Conservation (phyloP, 2,329 filamentous ascomycete genomes). For the Aurifilum marmelostoma region DNA sequence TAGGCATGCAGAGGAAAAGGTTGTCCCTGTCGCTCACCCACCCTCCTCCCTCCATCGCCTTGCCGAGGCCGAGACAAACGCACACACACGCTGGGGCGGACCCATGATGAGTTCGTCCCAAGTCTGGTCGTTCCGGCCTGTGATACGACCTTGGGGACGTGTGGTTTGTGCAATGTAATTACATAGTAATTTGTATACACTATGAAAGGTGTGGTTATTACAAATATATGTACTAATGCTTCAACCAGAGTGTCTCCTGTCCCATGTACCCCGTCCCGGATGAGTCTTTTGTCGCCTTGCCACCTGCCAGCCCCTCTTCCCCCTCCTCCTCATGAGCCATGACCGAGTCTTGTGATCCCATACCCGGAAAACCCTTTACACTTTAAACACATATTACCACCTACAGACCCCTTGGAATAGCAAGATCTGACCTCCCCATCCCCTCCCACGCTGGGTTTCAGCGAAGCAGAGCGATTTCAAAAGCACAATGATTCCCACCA, state of each 20-base stretch:
- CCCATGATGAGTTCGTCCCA: background rate
- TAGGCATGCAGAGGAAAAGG: background rate
- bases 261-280: too few relatives aligned
- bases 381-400: background rate
- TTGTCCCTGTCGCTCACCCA: background rate
- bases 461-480: background rate
- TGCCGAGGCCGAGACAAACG: background rate
- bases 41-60: too few relatives aligned
- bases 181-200: background rate
- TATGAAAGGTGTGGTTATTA: too few relatives aligned
- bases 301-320: background rate
- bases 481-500: background rate
- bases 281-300: background rate
- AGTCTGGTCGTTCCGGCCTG: background rate
- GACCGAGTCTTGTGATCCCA: background rate
- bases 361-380: background rate
- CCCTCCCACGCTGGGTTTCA: background rate
- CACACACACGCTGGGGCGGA: too few relatives aligned
- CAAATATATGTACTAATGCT: slow-evolving; percentile 21
- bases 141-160: slow-evolving; percentile 18
- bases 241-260: background rate
- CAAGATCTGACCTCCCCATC: background rate
- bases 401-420: background rate
- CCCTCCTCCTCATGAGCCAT: background rate
- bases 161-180: too few relatives aligned